These are phyloP conservation scores for Phytophthora sp. DNA, from an alignment of 352 stramenopile species.

Conservation along the genomic window DNA sequence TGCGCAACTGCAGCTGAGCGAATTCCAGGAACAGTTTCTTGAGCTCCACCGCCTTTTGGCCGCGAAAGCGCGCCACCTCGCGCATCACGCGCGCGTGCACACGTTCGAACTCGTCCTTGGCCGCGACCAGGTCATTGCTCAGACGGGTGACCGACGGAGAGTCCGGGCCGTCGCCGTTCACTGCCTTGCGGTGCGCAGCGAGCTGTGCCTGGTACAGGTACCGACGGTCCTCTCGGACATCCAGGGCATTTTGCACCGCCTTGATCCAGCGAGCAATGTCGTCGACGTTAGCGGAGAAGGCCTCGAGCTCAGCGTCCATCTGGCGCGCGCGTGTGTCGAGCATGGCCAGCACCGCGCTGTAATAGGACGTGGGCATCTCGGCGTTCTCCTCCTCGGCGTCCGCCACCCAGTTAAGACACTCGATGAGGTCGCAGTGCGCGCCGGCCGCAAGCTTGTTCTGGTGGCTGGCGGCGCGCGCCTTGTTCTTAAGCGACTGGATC, in stretches of 20 bases:
- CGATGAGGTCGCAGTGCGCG: constrained; percentile 86
- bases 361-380: constrained; percentile 70
- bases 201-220: constrained; percentile 83
- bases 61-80: constrained; percentile 76
- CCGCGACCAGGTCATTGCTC: constrained; percentile 61
- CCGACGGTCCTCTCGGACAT: constrained; percentile 80
- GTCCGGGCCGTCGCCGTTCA: constrained; percentile 38
- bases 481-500: constrained; percentile 68
- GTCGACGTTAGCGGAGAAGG: constrained; percentile 67
- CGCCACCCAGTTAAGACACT: constrained; percentile 68
- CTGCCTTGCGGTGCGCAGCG: constrained; percentile 44
- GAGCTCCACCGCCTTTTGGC: constrained; percentile 76
- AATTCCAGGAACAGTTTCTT: constrained; percentile 80
- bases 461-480: constrained; percentile 60
- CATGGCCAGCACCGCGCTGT: constrained; percentile 62
- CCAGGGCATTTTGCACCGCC: constrained; percentile 69
- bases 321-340: constrained; percentile 79
- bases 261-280: constrained; percentile 81
- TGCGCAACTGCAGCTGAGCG: constrained; percentile 56
- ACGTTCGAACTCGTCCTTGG: constrained; percentile 77
- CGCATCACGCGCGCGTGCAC: constrained; percentile 80
- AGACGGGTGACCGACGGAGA: constrained; percentile 36
- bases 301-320: constrained; percentile 74
- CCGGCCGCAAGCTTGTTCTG: constrained; percentile 76
- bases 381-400: constrained; percentile 72